A percentile compares a stretch with the other conserved stretches of the same genome.
phyloP scores from a whole-genome alignment of 139 green algal species.

The Zygnema circumcarinatum region DNA sequence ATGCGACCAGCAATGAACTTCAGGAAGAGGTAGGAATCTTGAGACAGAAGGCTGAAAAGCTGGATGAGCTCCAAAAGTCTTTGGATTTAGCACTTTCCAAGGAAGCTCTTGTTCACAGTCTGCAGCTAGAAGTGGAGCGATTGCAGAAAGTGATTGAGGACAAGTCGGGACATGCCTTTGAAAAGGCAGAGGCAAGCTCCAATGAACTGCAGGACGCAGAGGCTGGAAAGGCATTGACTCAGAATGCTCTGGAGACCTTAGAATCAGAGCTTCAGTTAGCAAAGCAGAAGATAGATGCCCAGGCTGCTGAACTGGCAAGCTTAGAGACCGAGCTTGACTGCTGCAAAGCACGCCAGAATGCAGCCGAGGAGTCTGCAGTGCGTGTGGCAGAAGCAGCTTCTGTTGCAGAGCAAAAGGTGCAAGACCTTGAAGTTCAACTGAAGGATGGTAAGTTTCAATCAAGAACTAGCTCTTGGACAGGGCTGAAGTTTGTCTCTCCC shows the following conservation, averaged over 20 bases:
- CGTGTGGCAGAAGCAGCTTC: not conserved
- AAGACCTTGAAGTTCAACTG: not conserved
- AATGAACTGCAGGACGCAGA: no score
- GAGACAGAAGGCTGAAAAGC: not conserved
- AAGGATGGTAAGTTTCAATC: not conserved
- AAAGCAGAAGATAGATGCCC: not conserved
- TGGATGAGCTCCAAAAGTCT: not conserved
- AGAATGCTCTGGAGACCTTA: no score
- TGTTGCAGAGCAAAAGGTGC: slow-evolving; percentile 2
- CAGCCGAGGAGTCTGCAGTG: not conserved
- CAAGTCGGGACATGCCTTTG: not conserved
- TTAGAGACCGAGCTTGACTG: not conserved
- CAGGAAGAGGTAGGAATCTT: not conserved
- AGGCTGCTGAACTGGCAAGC: not conserved
- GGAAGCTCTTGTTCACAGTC: not conserved
- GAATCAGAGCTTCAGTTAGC: not conserved
- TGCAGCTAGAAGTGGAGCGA: not conserved
- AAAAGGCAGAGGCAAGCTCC: not conserved
- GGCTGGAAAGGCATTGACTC: no score
- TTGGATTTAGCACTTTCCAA: not conserved
- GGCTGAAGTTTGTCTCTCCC: no score
- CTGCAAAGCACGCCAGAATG: slow-evolving; percentile 4
- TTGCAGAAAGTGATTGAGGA: not conserved
- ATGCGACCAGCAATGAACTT: not conserved
- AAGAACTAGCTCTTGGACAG: no score